Conservation (phyloP, 768 basidiomycete species). For the Coprinellus micaceus region DNA sequence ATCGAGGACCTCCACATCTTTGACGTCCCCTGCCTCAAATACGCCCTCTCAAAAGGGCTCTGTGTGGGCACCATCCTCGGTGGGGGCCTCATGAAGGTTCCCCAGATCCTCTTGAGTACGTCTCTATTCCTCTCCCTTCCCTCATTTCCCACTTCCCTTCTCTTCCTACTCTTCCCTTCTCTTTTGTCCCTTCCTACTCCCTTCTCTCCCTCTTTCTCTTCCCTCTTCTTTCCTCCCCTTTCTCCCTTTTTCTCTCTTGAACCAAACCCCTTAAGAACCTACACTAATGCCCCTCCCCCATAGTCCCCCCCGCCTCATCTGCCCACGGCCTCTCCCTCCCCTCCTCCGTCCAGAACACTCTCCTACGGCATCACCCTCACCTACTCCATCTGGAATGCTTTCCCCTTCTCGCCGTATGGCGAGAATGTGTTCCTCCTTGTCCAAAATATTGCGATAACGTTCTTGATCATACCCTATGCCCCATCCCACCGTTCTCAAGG, state of each 20-base stretch:
- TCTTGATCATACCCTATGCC: conserved; percentile 75
- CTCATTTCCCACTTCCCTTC: no score
- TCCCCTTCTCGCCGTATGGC: conserved; percentile 97
- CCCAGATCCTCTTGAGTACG: conserved; percentile 85
- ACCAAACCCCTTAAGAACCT: no score
- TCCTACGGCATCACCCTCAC: conserved; percentile 86
- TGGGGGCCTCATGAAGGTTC: conserved; percentile 94
- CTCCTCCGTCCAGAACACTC: conserved; percentile 85
- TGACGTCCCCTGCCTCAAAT: conserved; percentile 84
- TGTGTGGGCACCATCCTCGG: conserved; percentile 91
- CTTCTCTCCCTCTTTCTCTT: not conserved
- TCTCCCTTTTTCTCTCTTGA: no score
- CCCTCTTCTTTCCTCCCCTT: not conserved
- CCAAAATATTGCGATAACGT: conserved; percentile 84
- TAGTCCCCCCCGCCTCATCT: conserved; percentile 70
- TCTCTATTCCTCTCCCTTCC: no score
- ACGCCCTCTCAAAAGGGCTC: conserved; percentile 86
- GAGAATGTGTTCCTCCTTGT: conserved; percentile 93
- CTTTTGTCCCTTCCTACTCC: no score
- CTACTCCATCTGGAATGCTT: conserved; percentile 80
- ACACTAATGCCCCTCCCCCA: conserved; percentile 8
- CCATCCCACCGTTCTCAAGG: conserved; percentile 27
- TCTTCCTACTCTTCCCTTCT: no score
- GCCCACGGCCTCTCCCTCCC: conserved; percentile 85
- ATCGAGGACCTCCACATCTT: conserved; percentile 78